A percentile compares a stretch with the other conserved stretches of the same genome.
phyloP scores from a whole-genome alignment of 2,329 filamentous ascomycete genomes.

The Trichoderma sp. region DNA sequence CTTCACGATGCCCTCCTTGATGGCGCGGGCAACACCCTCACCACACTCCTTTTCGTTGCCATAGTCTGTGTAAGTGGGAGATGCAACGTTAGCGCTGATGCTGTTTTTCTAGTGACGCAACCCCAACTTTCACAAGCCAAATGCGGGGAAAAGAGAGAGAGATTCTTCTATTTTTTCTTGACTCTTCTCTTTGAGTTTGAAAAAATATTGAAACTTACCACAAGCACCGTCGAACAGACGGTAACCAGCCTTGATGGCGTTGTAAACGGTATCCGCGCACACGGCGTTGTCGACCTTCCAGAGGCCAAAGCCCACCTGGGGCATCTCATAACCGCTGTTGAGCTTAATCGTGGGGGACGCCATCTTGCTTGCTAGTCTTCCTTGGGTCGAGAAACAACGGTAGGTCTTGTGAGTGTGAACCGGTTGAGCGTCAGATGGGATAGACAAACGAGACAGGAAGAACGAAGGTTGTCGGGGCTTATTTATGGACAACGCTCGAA shows the following conservation, averaged over 20 bases:
- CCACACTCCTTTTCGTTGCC: slow-evolving; percentile 79
- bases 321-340: slow-evolving; percentile 66
- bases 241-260: slow-evolving; percentile 64
- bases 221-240: slow-evolving; percentile 59
- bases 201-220: slow-evolving; percentile 41
- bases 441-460: background rate
- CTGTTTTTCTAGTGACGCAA: background rate
- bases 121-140: background rate
- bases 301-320: slow-evolving; percentile 72
- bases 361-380: slow-evolving; percentile 28
- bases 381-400: slow-evolving; percentile 16
- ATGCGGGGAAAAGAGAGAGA: background rate
- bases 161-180: background rate
- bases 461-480: slow-evolving; percentile 8
- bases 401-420: background rate
- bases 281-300: slow-evolving; percentile 80
- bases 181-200: background rate
- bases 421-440: background rate
- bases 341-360: slow-evolving; percentile 55
- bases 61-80: slow-evolving; percentile 56
- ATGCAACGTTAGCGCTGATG: background rate
- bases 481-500: slow-evolving; percentile 15
- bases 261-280: slow-evolving; percentile 74
- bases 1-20: slow-evolving; percentile 77
- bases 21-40: slow-evolving; percentile 72